These are phyloP conservation scores for Phialophora macrospora DNA, from an alignment of 2,329 filamentous ascomycete species.

Conservation along the genomic window DNA sequence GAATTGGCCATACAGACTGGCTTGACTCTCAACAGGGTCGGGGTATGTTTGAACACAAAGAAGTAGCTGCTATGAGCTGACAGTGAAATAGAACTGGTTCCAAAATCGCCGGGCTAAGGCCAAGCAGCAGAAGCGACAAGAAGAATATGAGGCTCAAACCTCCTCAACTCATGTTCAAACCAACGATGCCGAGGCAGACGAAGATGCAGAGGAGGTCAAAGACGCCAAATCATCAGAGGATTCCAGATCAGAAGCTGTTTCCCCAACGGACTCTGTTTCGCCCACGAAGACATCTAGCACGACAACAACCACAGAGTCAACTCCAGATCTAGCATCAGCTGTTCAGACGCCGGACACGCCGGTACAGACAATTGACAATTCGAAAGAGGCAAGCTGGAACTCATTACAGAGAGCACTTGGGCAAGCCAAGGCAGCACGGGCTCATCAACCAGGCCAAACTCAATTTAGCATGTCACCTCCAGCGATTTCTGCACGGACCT, in stretches of 20 bases:
- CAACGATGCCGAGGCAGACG: conserved; percentile 10
- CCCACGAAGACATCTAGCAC: conserved; percentile 45
- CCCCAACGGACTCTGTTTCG: conserved; percentile 39
- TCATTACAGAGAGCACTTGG: conserved; percentile 53
- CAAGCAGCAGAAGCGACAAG: conserved; percentile 57
- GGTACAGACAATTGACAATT: conserved; percentile 40
- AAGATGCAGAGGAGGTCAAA: conserved; percentile 9
- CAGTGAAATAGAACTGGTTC: conserved; percentile 56
- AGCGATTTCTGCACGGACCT: conserved; percentile 30
- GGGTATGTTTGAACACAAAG: conserved; percentile 43
- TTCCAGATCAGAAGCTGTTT: conserved; percentile 41
- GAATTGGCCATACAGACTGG: conserved; percentile 56
- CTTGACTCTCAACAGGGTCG: conserved; percentile 55
- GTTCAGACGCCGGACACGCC: conserved; percentile 19
- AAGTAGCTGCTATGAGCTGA: conserved; percentile 10
- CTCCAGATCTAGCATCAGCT: not conserved
- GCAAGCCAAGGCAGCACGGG: conserved; percentile 49
- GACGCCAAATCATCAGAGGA: conserved; percentile 9
- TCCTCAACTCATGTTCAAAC: conserved; percentile 17
- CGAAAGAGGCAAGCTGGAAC: conserved; percentile 50
- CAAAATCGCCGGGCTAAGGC: conserved; percentile 59
- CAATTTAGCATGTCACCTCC: conserved; percentile 28
- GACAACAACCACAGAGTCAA: conserved; percentile 36
- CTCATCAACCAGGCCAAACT: conserved; percentile 34
- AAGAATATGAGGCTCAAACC: conserved; percentile 50